Percentiles rank a stretch among this genome's conserved stretches.
Conservation (phyloP, 106 monocot genomes). For the Iris macrosiphon region DNA sequence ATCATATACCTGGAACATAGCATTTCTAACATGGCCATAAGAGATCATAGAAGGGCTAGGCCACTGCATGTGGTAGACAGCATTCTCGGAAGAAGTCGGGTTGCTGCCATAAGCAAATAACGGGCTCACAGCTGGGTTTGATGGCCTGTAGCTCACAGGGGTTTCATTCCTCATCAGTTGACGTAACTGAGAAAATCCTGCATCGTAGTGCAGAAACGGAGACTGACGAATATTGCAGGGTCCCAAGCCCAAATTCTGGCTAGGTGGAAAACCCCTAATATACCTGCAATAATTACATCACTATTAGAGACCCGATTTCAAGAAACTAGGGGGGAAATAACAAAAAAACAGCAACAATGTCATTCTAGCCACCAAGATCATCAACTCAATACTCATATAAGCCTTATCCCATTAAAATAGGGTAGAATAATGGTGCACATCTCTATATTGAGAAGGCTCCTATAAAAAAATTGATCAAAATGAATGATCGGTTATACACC, state of each 20-base stretch:
- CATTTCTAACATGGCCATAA: constrained; percentile 63
- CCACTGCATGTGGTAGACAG: constrained; percentile 59
- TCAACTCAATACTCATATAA: too few relatives aligned
- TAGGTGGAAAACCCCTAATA: background rate
- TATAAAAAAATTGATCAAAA: too few relatives aligned
- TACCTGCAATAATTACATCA: constrained; percentile 1
- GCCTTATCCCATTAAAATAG: too few relatives aligned
- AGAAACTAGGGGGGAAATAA: background rate
- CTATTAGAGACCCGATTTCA: background rate
- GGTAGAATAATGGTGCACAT: too few relatives aligned
- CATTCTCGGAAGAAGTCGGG: constrained; percentile 30
- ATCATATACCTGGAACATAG: constrained; percentile 49
- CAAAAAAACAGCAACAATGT: background rate
- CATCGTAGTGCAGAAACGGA: constrained; percentile 43
- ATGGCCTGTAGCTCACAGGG: constrained; percentile 17
- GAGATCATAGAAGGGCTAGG: constrained; percentile 67
- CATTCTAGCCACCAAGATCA: too few relatives aligned
- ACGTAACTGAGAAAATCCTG: constrained; percentile 21
- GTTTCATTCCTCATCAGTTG: constrained; percentile 1
- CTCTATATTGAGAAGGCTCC: too few relatives aligned
- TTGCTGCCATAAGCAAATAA: constrained; percentile 27
- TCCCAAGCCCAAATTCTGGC: constrained; percentile 20
- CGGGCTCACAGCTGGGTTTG: constrained; percentile 3
- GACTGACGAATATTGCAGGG: constrained; percentile 34
- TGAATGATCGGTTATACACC: too few relatives aligned